Conservation (phyloP, 768 basidiomycete genomes). For the Roridomyces roridus region DNA sequence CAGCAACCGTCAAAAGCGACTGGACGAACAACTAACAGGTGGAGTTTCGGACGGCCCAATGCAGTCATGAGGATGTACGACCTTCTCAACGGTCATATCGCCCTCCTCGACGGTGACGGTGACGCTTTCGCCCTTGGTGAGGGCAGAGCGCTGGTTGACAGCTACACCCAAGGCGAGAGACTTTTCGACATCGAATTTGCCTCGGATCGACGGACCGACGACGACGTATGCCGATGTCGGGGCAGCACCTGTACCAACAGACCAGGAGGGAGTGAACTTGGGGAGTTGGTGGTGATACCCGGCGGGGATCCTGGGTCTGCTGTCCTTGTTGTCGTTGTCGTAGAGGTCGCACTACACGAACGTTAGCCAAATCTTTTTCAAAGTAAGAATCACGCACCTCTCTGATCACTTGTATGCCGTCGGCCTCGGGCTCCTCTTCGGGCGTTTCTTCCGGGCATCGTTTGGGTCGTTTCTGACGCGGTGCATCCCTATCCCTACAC, state of each 20-base stretch:
- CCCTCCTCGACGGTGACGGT: conserved; percentile 20
- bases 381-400: conserved; percentile 5
- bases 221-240: conserved; percentile 41
- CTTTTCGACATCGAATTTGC: conserved; percentile 30
- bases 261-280: conserved; percentile 12
- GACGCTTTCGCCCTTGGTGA: conserved; percentile 17
- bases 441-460: background rate
- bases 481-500: conserved; percentile 1
- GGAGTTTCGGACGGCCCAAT: conserved; percentile 49
- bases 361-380: too few species aligned
- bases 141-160: conserved; percentile 17
- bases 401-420: conserved; percentile 11
- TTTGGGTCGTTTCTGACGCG: conserved; percentile 17
- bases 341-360: background rate
- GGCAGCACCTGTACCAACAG: conserved; percentile 6
- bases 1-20: background rate
- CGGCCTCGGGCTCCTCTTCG: conserved; percentile 7
- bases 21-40: conserved; percentile 39
- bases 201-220: conserved; percentile 42
- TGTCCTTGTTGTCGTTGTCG: conserved; percentile 25
- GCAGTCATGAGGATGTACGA: conserved; percentile 18
- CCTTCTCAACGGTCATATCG: conserved; percentile 12
- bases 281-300: conserved; percentile 29
- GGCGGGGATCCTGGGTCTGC: conserved; percentile 15
- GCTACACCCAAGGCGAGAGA: conserved; percentile 23